Base-by-base conservation (phyloP, 768 basidiomycete genomes). In the Lactarius vividus region DNA sequence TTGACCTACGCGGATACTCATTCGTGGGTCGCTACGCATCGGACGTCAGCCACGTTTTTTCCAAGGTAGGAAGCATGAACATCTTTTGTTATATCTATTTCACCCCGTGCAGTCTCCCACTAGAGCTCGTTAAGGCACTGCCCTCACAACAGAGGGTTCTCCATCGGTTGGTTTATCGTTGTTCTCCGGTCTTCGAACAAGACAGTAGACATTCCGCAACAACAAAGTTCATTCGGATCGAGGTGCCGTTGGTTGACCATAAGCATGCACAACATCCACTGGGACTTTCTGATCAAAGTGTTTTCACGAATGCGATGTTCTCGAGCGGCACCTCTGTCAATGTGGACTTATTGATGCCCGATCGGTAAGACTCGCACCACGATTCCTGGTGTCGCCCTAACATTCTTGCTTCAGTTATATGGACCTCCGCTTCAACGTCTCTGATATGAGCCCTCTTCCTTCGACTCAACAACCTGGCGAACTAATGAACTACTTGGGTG, bases 401-500 rank as follows among this genome's bases (percentile, higher is more conserved):
- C 18, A 35, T n/a, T 54, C 9, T 23, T 46, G 57, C 56, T 31
- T 44, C 59, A 69, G 70, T 16, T 39, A 35, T 28, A 70, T 86
- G 78, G 88, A 89, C 71, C 70, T 88, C 39, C 84, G 80, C 35
- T 76, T 89, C 61, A 76, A 80, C 33, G 71, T 79, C 28, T 76
- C 78, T 35, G 75, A 79, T 58, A 74, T 73, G 53, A 68, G 64
- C n/a, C 29, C 65, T 6, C 58, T 83, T 18, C 26, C 71, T 1
- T 64, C 66, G 15, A 65, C 70, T 31, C 69, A 75, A n/a, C 78
- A 78, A 69, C 86, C 86, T 49, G 42, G 66, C 16, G 76, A 71
- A 44, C 70, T 89, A 61, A 73, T 72, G 62, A 68, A 75, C 31
- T 87, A 88, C 65, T 65, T 76, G 1, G 49, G 71, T 1, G 71